Percentiles rank a stretch among this genome's conserved stretches.
These are phyloP conservation scores for Ammopiptanthus mongolicus DNA, from an alignment of 306 rosid species.

Conservation along the genomic window DNA sequence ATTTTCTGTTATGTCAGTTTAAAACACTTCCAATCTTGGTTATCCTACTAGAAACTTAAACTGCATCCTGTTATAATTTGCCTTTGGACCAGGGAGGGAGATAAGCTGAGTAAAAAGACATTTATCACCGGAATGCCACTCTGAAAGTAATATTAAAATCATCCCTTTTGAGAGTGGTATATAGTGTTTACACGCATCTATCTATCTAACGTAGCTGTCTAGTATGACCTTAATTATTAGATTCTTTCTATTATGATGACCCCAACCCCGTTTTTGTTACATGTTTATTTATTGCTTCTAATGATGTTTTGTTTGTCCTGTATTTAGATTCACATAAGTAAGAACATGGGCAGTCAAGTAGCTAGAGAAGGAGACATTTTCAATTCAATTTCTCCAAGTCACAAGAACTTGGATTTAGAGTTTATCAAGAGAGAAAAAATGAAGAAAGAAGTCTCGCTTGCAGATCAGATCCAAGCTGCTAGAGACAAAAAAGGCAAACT, in stretches of 20 bases:
- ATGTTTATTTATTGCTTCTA: slow-evolving; percentile 1
- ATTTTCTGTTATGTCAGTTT: slow-evolving; percentile 7
- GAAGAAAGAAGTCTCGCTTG: slow-evolving; percentile 52
- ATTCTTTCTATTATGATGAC: neutral
- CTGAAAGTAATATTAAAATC: neutral
- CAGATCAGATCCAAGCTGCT: slow-evolving; percentile 78
- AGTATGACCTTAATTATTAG: neutral
- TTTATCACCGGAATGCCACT: neutral
- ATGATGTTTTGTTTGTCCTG: slow-evolving; percentile 13
- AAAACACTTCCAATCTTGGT: neutral
- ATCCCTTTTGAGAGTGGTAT: neutral
- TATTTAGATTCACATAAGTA: slow-evolving; percentile 44
- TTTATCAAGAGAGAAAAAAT: slow-evolving; percentile 51
- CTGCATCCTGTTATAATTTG: neutral
- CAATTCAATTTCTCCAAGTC: slow-evolving; percentile 31
- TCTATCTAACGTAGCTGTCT: neutral
- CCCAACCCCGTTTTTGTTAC: neutral
- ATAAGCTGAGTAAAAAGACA: neutral
- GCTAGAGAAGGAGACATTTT: slow-evolving; percentile 27
- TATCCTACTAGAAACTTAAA: neutral
- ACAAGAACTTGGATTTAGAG: slow-evolving; percentile 61
- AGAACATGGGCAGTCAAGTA: slow-evolving; percentile 22
- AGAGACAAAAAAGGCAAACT: slow-evolving; percentile 44
- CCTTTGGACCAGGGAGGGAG: neutral
- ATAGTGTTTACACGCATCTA: neutral